Evolutionary conservation across 441 rosid species (phyloP), one percentile per base, ranked within the genome.

Genomic region (Populus hybrid): DNA sequence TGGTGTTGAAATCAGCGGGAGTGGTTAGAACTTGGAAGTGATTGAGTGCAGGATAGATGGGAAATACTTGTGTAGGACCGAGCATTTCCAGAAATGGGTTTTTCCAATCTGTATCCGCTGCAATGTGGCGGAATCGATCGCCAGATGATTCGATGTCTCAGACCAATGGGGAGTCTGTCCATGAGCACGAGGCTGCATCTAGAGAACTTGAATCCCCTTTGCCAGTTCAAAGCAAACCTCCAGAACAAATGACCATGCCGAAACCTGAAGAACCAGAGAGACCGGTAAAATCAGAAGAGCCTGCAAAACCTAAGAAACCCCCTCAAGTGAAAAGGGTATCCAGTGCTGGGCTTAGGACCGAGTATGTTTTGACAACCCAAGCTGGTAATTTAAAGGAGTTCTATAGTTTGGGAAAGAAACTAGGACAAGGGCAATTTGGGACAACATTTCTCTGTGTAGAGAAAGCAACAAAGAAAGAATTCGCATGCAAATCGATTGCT

Each of bases 391-490:
- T 94, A 38, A 94, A 90, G 85, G 98, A 93, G 76, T 88, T 90
- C 21, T 94, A 82, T 73, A 87, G 77, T 57, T 24, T 92, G 80
- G 99, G 99, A 75, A 93, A 85, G 91, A 94, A 93, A 88, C 88
- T 94, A 36, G 99, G 99, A 71, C 99, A 94, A 82, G 99, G 99
- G 35, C 99, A 94, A 66, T 94, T 94, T 7, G 99, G 99, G 34
- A 94, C 92, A 0, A 93, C 97, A 6, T 93, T 90, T 79, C 86
- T 93, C 23, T 93, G 97, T 36, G 71, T 86, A 59, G 97, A 89
- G 81, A 94, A 93, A 81, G 86, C 78, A 2, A 91, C 94, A 0
- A 87, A 90, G 10, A 88, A 85, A 40, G 86, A 90, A 72, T 94
- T 80, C 65, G 99, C 99, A 0, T 94, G 97, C 88, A 94, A 94